Evolutionary conservation across 352 stramenopile species (phyloP), one percentile per base, ranked within the genome.

Genomic region (Pythium scleroteichum): DNA sequence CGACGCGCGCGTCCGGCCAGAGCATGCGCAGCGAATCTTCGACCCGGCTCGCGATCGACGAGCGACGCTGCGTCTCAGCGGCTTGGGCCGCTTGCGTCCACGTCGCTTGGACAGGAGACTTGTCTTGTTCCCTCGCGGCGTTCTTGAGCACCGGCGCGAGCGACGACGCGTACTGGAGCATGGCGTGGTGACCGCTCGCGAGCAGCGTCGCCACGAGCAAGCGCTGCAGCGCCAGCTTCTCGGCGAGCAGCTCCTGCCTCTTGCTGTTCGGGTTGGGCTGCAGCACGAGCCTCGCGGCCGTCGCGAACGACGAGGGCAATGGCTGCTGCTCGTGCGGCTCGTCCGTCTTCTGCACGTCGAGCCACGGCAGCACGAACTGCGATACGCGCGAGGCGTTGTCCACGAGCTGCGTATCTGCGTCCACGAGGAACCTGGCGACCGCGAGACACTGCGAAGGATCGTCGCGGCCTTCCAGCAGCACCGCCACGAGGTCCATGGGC

Each of bases 1-100:
- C 5, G 3, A 90, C 81, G 29, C 64, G 65, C 3, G 79, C 79
- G 59, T 94, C 82, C 0, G 81, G 77, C 85, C 82, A 94, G 46
- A 91, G 62, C 56, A 82, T 59, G 2, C 64, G 66, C 38, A 94
- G 58, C 8, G 73, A 20, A 1, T 45, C 50, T 46, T 92, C 78
- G 2, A 90, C 62, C 5, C 67, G 72, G 16, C 26, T 13, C 16
- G 71, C 69, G 0, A 91, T 64, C 38, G 42, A 32, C 4, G 70
- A 41, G 19, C 75, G 62, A 16, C 71, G 66, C n/a, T 46, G 24
- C 16, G 72, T 67, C 38, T 84, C 72, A 16, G 24, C 47, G 1
- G 63, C 23, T 10, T 68, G 2, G 0, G 27, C 20, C 14, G 59
- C 48, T 8, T 23, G 5, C 2, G 33, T 12, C 59, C 39, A 54